Evolutionary conservation across 345 rosid species (phyloP).

Genomic region (Heritiera littoralis): DNA sequence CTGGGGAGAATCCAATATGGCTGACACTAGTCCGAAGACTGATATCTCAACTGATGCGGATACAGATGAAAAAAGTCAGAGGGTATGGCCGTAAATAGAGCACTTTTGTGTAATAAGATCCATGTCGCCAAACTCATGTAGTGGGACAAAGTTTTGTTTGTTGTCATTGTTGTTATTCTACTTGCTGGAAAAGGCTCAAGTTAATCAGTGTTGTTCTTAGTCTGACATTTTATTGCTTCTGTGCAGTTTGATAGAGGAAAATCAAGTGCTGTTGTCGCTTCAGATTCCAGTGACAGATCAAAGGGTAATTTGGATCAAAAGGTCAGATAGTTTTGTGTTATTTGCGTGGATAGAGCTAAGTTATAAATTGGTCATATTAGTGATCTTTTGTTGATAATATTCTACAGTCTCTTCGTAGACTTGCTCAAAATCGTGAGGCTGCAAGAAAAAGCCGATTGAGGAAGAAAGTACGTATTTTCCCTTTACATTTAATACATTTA

Average conservation of each 20-base stretch:
- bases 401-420: slow-evolving; percentile 86
- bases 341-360: slow-evolving; percentile 14
- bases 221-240: slow-evolving; percentile 22
- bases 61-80: slow-evolving; percentile 80
- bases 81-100: slow-evolving; percentile 40
- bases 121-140: neutral
- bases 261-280: slow-evolving; percentile 46
- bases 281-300: slow-evolving; percentile 94
- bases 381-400: slow-evolving; percentile 32
- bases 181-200: slow-evolving; percentile 10
- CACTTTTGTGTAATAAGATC: neutral
- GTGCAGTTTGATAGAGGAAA: slow-evolving; percentile 77
- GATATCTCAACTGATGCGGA: slow-evolving; percentile 90
- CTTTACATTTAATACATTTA: neutral
- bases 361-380: slow-evolving; percentile 8
- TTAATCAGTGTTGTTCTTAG: slow-evolving; percentile 9
- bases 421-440: slow-evolving; percentile 98
- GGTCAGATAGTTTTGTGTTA: slow-evolving; percentile 47
- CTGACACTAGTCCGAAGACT: slow-evolving; percentile 90
- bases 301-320: slow-evolving; percentile 93
- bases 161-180: slow-evolving; percentile 12
- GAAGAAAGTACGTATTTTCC: slow-evolving; percentile 62
- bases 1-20: slow-evolving; percentile 65
- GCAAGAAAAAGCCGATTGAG: slow-evolving; percentile 96
- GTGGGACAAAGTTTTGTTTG: neutral